Conservation (phyloP, 208 protist species). For the Acanthamoeba castellanii region DNA sequence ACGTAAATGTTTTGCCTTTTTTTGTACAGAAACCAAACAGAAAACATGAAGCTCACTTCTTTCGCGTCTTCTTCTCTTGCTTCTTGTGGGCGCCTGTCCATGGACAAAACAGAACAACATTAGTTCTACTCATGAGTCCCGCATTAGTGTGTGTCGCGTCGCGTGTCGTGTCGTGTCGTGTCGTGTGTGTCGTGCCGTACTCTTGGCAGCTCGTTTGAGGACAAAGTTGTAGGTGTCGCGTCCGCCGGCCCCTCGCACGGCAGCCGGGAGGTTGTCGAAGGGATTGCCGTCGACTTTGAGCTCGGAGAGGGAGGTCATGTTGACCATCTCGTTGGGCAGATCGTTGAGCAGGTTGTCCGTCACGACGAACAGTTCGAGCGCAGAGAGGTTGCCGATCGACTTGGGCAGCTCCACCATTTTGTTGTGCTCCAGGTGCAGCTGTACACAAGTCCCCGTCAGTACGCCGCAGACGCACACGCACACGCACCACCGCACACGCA, state of each 20-base stretch:
- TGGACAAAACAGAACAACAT: not conserved
- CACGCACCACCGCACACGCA: too few relatives aligned
- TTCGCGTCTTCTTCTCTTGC: slow-evolving; percentile 35
- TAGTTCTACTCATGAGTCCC: too few relatives aligned
- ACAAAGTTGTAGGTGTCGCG: slow-evolving; percentile 73
- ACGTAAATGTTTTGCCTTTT: too few relatives aligned
- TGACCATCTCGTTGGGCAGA: slow-evolving; percentile 73
- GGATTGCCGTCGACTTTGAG: slow-evolving; percentile 75
- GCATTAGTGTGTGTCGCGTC: too few relatives aligned
- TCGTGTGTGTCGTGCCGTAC: not conserved
- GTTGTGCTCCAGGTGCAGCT: slow-evolving; percentile 74
- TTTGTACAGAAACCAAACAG: not conserved
- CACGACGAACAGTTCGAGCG: slow-evolving; percentile 66
- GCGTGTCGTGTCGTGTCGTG: not conserved
- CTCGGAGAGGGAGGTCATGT: slow-evolving; percentile 61
- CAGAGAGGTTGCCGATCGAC: slow-evolving; percentile 30
- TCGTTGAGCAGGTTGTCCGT: slow-evolving; percentile 75
- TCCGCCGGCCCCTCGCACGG: slow-evolving; percentile 40
- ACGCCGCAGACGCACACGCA: too few relatives aligned
- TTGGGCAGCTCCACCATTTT: slow-evolving; percentile 68
- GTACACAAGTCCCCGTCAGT: not conserved
- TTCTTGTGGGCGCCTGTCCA: not conserved
- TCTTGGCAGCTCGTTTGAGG: slow-evolving; percentile 69
- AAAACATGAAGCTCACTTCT: not conserved
- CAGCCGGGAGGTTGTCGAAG: slow-evolving; percentile 49